These are phyloP conservation scores for Podaxis sp. DNA, from an alignment of 768 basidiomycete genomes.

Conservation along the genomic window DNA sequence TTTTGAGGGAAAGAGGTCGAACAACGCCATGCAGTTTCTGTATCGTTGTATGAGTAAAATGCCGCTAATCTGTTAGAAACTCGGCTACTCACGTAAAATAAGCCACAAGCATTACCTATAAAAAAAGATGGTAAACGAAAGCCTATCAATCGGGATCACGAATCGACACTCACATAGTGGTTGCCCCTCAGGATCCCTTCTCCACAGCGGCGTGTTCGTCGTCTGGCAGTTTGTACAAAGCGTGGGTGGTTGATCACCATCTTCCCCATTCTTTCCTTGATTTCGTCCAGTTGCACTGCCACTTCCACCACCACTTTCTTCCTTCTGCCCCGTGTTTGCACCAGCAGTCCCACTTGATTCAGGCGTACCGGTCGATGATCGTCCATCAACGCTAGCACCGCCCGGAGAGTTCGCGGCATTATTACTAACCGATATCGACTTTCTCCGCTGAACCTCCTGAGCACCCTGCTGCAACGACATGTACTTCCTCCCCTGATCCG, in stretches of 20 bases:
- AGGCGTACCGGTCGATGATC: constrained; percentile 67
- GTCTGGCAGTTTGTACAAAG: constrained; percentile 95
- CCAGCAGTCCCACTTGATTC: constrained; percentile 41
- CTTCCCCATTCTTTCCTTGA: constrained; percentile 63
- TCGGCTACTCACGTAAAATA: constrained; percentile 76
- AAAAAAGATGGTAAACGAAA: constrained; percentile 18
- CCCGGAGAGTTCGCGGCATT: constrained; percentile 10
- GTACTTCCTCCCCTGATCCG: constrained; percentile 49
- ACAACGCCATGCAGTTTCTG: constrained; percentile 97
- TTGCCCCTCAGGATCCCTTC: constrained; percentile 90
- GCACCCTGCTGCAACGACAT: constrained; percentile 61
- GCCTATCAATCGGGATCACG: constrained; percentile 10
- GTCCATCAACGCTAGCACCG: constrained; percentile 31
- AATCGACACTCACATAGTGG: constrained; percentile 67
- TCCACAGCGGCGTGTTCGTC: constrained; percentile 92
- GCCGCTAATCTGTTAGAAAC: constrained; percentile 11
- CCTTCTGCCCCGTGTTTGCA: constrained; percentile 13
- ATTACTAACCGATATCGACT: constrained; percentile 26
- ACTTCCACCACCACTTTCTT: constrained; percentile 22
- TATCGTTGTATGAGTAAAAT: constrained; percentile 7
- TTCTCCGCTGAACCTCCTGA: constrained; percentile 56
- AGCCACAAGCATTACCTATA: constrained; percentile 84
- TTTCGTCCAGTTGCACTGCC: constrained; percentile 21
- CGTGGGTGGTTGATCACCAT: constrained; percentile 72
- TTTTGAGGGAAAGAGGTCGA: constrained; percentile 91